Conservation (phyloP, 441 rosid genomes). For the Pelargonium fulgidum region DNA sequence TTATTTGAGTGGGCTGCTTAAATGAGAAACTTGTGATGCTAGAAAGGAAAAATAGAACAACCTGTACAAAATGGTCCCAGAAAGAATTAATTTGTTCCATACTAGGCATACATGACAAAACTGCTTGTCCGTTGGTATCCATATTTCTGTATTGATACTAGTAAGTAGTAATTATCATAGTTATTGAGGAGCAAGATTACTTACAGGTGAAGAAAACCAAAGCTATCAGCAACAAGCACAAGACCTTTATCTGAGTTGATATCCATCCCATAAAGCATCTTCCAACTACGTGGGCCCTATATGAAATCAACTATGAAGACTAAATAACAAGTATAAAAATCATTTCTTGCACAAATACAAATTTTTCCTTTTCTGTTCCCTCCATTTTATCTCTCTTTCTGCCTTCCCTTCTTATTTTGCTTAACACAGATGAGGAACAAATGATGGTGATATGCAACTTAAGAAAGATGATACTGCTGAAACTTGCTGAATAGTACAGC, state of each 20-base stretch:
- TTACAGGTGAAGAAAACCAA: conserved; percentile 75
- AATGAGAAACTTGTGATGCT: not conserved
- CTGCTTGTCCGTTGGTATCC: not conserved
- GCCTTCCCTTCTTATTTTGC: not conserved
- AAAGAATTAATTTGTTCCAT: not conserved
- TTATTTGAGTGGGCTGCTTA: not conserved
- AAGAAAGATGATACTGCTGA: too few relatives aligned
- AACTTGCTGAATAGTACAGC: too few relatives aligned
- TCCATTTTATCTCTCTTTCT: conserved; percentile 1
- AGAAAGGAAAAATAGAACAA: too few relatives aligned
- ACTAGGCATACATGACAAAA: not conserved
- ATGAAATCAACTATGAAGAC: not conserved
- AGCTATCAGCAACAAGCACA: conserved; percentile 74
- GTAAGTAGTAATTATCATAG: too few relatives aligned
- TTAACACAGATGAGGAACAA: not conserved
- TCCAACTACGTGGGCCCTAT: conserved; percentile 71
- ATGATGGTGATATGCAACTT: not conserved
- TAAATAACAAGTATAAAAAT: not conserved
- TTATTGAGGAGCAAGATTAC: conserved; percentile 20
- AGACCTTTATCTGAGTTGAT: conserved; percentile 66
- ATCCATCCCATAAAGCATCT: conserved; percentile 95
- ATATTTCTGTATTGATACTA: not conserved
- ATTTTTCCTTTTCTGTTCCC: not conserved
- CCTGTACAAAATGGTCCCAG: not conserved
- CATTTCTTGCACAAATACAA: not conserved